A percentile compares a stretch with the other conserved stretches of the same genome.
phyloP scores from a whole-genome alignment of 2,329 filamentous ascomycete species.

The Fusarium clavum region DNA sequence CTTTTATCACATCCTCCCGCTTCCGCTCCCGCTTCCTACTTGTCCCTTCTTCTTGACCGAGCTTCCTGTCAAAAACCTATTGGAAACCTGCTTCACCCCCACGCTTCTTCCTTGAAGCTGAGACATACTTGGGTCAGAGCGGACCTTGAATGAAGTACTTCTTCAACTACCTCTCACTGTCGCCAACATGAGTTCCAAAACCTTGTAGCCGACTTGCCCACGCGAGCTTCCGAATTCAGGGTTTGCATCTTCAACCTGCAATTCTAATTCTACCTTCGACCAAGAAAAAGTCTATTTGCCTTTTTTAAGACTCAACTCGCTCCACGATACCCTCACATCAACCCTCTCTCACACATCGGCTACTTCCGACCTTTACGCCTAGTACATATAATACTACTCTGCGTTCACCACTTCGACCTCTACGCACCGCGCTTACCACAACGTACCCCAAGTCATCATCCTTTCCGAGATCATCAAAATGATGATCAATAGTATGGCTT shows the following conservation, averaged over 20 bases:
- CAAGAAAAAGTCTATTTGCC: constrained; percentile 18
- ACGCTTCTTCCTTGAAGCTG: constrained; percentile 40
- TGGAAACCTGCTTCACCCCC: constrained; percentile 36
- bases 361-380: background rate
- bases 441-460: background rate
- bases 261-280: constrained; percentile 2
- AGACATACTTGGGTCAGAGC: constrained; percentile 4
- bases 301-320: constrained; percentile 15
- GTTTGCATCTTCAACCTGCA: constrained; percentile 34
- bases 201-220: constrained; percentile 40
- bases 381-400: background rate
- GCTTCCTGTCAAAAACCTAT: constrained; percentile 24
- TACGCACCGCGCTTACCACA: background rate
- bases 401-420: constrained; percentile 1
- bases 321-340: constrained; percentile 4
- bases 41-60: constrained; percentile 46
- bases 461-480: background rate
- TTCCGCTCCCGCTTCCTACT: constrained; percentile 16
- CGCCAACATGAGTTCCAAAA: constrained; percentile 45
- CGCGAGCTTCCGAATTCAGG: constrained; percentile 40
- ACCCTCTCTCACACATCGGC: constrained; percentile 22
- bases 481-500: constrained; percentile 34
- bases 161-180: constrained; percentile 38
- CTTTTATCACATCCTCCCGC: constrained; percentile 3
- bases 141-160: constrained; percentile 40